Conservation (phyloP, 2,329 filamentous ascomycete species). For the Penicillium paneum region DNA sequence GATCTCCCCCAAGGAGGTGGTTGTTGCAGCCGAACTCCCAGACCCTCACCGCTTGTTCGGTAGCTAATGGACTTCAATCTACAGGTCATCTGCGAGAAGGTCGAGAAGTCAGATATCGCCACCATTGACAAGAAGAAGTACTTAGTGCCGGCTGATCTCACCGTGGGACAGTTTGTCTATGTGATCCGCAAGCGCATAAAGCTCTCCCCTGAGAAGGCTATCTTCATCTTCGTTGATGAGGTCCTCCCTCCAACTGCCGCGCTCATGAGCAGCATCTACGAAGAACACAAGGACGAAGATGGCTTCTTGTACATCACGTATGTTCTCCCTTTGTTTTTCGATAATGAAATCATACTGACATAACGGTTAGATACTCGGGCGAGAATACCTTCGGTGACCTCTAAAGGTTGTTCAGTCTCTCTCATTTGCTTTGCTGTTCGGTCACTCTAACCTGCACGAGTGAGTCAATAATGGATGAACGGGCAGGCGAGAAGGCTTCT, state of each 20-base stretch:
- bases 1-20: not conserved
- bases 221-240: conserved; percentile 99
- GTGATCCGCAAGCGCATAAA: conserved; percentile 99
- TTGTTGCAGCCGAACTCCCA: not conserved
- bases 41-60: conserved; percentile 33
- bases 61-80: conserved; percentile 25
- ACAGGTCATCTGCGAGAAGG: conserved; percentile 98
- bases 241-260: conserved; percentile 94
- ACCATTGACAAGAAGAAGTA: conserved; percentile 99
- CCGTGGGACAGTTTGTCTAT: conserved; percentile 99
- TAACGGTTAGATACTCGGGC: conserved; percentile 70
- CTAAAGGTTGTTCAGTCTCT: conserved; percentile 16
- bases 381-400: conserved; percentile 90
- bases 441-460: not conserved
- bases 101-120: conserved; percentile 98
- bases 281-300: conserved; percentile 90
- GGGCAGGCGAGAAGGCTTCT: conserved; percentile 7
- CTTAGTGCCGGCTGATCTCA: conserved; percentile 93
- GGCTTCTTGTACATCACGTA: conserved; percentile 98
- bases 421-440: conserved; percentile 12
- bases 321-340: conserved; percentile 27
- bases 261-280: conserved; percentile 99
- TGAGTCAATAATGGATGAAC: conserved; percentile 1
- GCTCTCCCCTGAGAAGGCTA: conserved; percentile 98
- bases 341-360: conserved; percentile 23